Base-by-base conservation (phyloP, 768 basidiomycete genomes). In the Lactarius hatsudake region DNA sequence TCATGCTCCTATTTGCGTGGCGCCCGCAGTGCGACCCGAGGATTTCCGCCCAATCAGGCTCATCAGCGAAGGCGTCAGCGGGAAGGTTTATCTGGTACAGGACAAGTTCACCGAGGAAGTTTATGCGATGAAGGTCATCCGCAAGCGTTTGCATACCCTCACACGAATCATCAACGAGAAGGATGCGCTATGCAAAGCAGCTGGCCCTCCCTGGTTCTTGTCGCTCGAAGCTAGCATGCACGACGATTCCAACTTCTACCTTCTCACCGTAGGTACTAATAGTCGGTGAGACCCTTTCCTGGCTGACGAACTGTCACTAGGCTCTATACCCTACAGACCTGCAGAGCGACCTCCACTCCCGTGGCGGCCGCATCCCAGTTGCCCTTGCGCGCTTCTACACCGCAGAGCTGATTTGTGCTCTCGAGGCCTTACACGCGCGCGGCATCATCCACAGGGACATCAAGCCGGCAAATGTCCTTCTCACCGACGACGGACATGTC, bases 371-470 rank as follows among this genome's bases (percentile, higher is more conserved):
- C 36, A 55, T 69, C 10, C 56, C 68, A 1, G 38, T 60, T 32
- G 1, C 57, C 15, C 70, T 61, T 34, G 62, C 70, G 36, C 70
- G 70, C n/a, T 65, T 69, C 54, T 71, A 69, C 54, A 59, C 53
- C 28, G 64, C 70, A 30, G 70, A 71, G 26, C 32, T 69, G 20
- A 38, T 72, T 13, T 59, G 64, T 26, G 71, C 71, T n/a, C 59
- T 73, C 18, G 68, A 67, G 34, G 81, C 79, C 66, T 71, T 82
- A 17, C 74, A 81, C 20, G 69, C 74, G 4, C 77, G 78, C 65
- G 75, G 81, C 70, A 73, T 83, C 32, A 80, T 83, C 55, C 82
- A 83, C 68, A 76, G 82, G 30, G 82, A 83, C 72, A 79, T 83
- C 77, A 83, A 83, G 74, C 82, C 81, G 10, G 79, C 78, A 69